Base-by-base conservation (phyloP, 345 rosid genomes). In the Arabidopsis suecica region DNA sequence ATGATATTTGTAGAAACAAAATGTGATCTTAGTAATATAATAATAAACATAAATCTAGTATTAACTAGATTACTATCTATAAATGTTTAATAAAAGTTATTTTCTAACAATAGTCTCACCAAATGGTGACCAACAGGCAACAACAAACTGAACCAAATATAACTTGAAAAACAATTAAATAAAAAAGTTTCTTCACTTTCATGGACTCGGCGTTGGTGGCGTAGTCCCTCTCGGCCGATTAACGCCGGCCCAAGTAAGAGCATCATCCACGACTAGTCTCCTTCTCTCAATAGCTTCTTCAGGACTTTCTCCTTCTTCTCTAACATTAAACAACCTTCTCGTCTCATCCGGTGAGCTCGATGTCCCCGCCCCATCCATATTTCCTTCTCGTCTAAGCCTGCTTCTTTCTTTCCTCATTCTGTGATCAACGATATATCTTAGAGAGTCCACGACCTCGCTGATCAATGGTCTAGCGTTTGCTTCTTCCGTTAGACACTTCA, bases 381-480 rank as follows among this genome's bases (percentile, higher is more conserved):
- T 73, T 18, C 22, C 61, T 41, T 7, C 73, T 7, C 37, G 3
- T 69, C 16, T 51, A 56, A 1, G 1, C 28, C 62, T 78, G 47
- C 9, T 30, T 11, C 1, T 13, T 42, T 14, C 42, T 0, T 74
- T 69, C 22, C 72, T 47, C 32, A 64, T 67, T 36, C 71, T 79
- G 47, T 55, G 77, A 49, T 83, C 57, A 13, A 77, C 60, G 63
- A 91, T 77, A 77, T 66, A 84, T 3, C 83, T 78, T 37, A 91
- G 78, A 53, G 93, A 90, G 0, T 5, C 32, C 67, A 85, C 82
- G 47, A 88, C 77, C 0, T 94, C 93, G 5, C 58, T 65, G 2
- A 85, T 79, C 5, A 75, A 14, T 71, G 96, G 97, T 2, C 95
- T 87, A 49, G 18, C 18, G 18, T 34, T 74, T 3, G 88, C 86